Conservation (phyloP, 2,329 filamentous ascomycete species). For the Trichothecium roseum region DNA sequence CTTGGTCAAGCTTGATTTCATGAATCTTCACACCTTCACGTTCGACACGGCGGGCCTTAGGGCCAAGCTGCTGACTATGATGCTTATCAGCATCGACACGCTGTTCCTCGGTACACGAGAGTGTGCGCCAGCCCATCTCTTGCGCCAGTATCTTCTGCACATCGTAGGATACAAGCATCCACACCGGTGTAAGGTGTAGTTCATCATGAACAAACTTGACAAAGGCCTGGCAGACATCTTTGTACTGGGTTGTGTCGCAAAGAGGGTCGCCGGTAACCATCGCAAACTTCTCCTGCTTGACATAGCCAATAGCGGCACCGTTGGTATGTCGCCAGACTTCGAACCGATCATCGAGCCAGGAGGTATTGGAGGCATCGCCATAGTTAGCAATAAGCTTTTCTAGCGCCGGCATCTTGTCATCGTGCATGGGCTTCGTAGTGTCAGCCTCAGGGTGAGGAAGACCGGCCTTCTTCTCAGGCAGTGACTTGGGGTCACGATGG, state of each 20-base stretch:
- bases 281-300: conserved; percentile 63
- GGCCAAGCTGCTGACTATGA: conserved; percentile 47
- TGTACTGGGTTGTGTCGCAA: conserved; percentile 69
- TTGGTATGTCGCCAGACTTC: conserved; percentile 79
- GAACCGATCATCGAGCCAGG: conserved; percentile 84
- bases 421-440: conserved; percentile 43
- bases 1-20: conserved; percentile 59
- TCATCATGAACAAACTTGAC: conserved; percentile 66
- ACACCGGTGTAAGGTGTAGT: conserved; percentile 63
- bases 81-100: conserved; percentile 69
- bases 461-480: conserved; percentile 55
- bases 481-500: conserved; percentile 78
- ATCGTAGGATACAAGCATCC: conserved; percentile 75
- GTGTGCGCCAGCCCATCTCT: conserved; percentile 76
- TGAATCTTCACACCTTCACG: conserved; percentile 74
- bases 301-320: conserved; percentile 78
- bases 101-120: conserved; percentile 84
- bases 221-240: conserved; percentile 62
- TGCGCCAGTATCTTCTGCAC: conserved; percentile 72
- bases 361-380: conserved; percentile 86
- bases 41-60: conserved; percentile 73
- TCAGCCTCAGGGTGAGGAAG: conserved; percentile 84
- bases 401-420: conserved; percentile 56
- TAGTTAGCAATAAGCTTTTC: conserved; percentile 92
- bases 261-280: conserved; percentile 83